Conservation (phyloP, 2,329 filamentous ascomycete species). For the Cladosporium cucumerinum region DNA sequence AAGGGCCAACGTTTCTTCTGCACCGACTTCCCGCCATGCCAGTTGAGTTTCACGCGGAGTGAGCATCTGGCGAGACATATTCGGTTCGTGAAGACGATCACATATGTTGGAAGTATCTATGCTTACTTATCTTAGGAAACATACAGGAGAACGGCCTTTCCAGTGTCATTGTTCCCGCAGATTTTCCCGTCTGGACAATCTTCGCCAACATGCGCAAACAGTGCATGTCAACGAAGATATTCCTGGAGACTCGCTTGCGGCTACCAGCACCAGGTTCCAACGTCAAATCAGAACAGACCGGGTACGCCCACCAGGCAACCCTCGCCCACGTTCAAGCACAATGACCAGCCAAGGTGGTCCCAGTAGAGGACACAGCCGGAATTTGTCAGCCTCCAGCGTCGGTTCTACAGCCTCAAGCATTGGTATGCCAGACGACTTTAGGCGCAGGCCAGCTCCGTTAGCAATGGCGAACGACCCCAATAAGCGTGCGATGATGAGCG, state of each 20-base stretch:
- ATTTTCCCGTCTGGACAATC: slow-evolving; percentile 91
- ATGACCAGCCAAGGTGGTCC: slow-evolving; percentile 58
- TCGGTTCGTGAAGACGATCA: slow-evolving; percentile 55
- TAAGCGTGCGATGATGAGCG: slow-evolving; percentile 58
- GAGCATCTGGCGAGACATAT: slow-evolving; percentile 95
- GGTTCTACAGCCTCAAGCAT: slow-evolving; percentile 69
- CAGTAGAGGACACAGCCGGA: slow-evolving; percentile 73
- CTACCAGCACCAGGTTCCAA: slow-evolving; percentile 87
- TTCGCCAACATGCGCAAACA: slow-evolving; percentile 94
- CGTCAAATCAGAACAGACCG: slow-evolving; percentile 86
- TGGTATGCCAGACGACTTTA: slow-evolving; percentile 61
- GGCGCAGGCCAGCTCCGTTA: slow-evolving; percentile 73
- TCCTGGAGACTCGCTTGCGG: slow-evolving; percentile 86
- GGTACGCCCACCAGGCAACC: slow-evolving; percentile 59
- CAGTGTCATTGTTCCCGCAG: slow-evolving; percentile 91
- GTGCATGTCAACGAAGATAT: slow-evolving; percentile 98
- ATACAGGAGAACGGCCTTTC: slow-evolving; percentile 94
- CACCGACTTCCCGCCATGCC: slow-evolving; percentile 90
- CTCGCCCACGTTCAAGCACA: slow-evolving; percentile 8
- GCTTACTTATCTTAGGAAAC: slow-evolving; percentile 63
- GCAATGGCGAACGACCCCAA: slow-evolving; percentile 72
- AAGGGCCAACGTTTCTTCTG: slow-evolving; percentile 96
- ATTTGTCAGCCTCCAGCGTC: slow-evolving; percentile 86
- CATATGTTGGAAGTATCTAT: neutral
- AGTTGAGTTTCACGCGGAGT: slow-evolving; percentile 89